Conservation (phyloP, 2,329 filamentous ascomycete species). For the Colletotrichum melonis region DNA sequence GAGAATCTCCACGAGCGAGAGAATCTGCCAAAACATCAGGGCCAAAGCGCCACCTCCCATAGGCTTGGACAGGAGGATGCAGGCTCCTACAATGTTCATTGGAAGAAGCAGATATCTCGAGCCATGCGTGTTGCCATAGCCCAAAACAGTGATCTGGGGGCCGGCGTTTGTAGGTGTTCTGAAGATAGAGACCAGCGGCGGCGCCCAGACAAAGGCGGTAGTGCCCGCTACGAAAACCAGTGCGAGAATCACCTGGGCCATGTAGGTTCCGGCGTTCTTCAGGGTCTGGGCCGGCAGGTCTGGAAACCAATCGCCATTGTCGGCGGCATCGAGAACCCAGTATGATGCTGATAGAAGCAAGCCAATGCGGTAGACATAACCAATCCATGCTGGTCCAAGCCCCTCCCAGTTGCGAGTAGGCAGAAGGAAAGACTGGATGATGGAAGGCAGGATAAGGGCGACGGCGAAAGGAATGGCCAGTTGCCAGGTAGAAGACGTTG, state of each 20-base stretch:
- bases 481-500: conserved; percentile 93
- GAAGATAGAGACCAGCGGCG: conserved; percentile 83
- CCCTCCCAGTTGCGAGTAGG: conserved; percentile 91
- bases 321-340: conserved; percentile 90
- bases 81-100: conserved; percentile 79
- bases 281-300: conserved; percentile 68
- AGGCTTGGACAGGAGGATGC: conserved; percentile 88
- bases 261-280: conserved; percentile 79
- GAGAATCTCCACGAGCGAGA: conserved; percentile 77
- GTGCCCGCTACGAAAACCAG: conserved; percentile 86
- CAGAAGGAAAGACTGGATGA: conserved; percentile 83
- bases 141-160: conserved; percentile 80
- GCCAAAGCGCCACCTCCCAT: conserved; percentile 90
- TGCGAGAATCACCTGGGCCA: conserved; percentile 84
- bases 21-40: conserved; percentile 87
- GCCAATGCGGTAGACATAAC: conserved; percentile 79
- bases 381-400: conserved; percentile 86
- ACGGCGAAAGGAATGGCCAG: conserved; percentile 82
- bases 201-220: conserved; percentile 86
- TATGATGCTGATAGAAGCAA: conserved; percentile 82
- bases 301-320: conserved; percentile 85
- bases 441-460: conserved; percentile 76
- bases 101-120: conserved; percentile 89
- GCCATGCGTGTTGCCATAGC: conserved; percentile 94
- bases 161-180: conserved; percentile 56